Base-by-base conservation (phyloP, 768 basidiomycete species). In the Trametes cinnabarina region DNA sequence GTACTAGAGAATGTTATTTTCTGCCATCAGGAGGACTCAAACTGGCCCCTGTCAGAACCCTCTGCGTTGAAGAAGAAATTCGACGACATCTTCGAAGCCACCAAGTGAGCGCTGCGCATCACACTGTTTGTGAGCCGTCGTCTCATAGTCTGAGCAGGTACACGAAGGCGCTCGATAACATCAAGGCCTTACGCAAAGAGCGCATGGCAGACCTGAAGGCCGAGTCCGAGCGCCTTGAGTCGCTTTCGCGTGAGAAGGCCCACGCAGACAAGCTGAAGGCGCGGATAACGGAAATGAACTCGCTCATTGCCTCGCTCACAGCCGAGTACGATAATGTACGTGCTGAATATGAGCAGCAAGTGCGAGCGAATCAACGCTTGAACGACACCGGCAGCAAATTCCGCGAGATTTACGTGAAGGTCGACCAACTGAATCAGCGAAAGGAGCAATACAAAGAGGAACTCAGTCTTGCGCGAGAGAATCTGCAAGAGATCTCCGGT, bases 1-100 rank as follows among this genome's bases (percentile, higher is more conserved):
- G 95, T 99, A 34, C 85, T 98, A 22, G 96, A 98, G 66, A 98
- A 98, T 68, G 97, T 99, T 66, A 98, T 99, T 47, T 99, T 99
- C 68, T 99, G 97, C 72, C 97, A 99, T 72, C 97, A 99, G 73
- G 97, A 99, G 67, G 97, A 99, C 51, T 95, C 94, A 0, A 98
- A 92, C 66, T 99, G 97, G 97, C 97, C 97, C 0, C 79, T 99
- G 22, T 81, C 94, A 0, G 97, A 98, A 65, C 91, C 96, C 2
- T 76, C 91, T 11, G 82, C 85, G 0, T 74, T 99, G 35, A 99
- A 99, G 80, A 98, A 98, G 81, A 98, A 98, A 71, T 99, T 99
- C 60, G 97, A 99, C 66, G 97, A 99, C 66, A 99, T 99, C 55
- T 98, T 99, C 66, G 97, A 99, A 72, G 97, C 97, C 3, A 98